A percentile compares a stretch with the other conserved stretches of the same genome.
Evolutionary conservation across 2,329 filamentous ascomycete species (phyloP).

Genomic region (Diplodia intermedia): DNA sequence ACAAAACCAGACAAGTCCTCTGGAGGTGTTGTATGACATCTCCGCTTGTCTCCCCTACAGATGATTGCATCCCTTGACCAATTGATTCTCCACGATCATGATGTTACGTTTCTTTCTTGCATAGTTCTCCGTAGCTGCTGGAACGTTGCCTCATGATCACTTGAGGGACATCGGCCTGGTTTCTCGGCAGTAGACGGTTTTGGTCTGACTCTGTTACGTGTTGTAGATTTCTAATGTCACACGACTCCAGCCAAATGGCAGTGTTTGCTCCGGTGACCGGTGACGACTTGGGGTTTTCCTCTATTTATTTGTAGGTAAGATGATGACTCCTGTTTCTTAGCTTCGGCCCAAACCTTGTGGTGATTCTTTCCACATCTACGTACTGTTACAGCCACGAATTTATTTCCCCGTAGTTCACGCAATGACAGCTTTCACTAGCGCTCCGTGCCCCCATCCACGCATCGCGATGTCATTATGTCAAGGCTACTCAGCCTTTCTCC

Average conservation of each 20-base stretch:
- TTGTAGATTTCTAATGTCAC: neutral
- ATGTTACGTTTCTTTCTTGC: neutral
- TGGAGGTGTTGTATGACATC: neutral
- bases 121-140: neutral
- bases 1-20: too few species aligned
- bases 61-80: neutral
- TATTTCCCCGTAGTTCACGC: too few species aligned
- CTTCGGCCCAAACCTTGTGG: neutral
- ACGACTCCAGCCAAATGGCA: neutral
- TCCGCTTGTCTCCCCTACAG: neutral
- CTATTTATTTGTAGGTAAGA: neutral
- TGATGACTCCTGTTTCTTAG: neutral
- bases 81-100: neutral
- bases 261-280: neutral
- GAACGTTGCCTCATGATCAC: too few species aligned
- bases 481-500: too few species aligned
- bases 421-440: too few species aligned
- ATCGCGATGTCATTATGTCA: too few species aligned
- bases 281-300: neutral
- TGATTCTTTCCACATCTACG: too few species aligned
- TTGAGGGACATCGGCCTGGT: neutral
- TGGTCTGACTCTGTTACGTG: neutral
- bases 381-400: too few species aligned
- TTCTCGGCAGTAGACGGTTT: neutral
- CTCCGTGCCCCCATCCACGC: too few species aligned